Evolutionary conservation across 2,329 filamentous ascomycete species (phyloP).

Genomic region (Aspergillus carbonarius): DNA sequence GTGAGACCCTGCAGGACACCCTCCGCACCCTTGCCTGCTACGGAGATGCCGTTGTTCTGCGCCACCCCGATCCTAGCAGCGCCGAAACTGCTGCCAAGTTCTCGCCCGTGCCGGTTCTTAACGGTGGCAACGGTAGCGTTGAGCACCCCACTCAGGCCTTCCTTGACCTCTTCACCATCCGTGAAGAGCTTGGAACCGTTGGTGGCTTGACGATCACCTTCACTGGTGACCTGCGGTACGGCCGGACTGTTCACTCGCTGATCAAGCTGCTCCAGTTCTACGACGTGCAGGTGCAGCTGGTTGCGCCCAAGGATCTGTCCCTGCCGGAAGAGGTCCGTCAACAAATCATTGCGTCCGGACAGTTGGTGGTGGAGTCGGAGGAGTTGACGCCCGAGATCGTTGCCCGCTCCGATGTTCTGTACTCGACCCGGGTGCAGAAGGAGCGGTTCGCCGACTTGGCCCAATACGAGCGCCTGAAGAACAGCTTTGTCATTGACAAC

Average conservation of each 20-base stretch:
- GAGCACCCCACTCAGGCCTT: slow-evolving; percentile 98
- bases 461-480: slow-evolving; percentile 84
- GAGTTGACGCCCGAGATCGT: slow-evolving; percentile 84
- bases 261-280: slow-evolving; percentile 94
- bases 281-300: slow-evolving; percentile 89
- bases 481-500: slow-evolving; percentile 87
- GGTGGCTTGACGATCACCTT: slow-evolving; percentile 96
- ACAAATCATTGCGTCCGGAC: slow-evolving; percentile 69
- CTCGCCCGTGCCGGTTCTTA: slow-evolving; percentile 89
- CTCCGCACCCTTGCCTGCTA: slow-evolving; percentile 93
- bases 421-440: slow-evolving; percentile 95
- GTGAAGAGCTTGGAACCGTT: slow-evolving; percentile 93
- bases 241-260: slow-evolving; percentile 91
- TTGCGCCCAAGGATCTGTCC: slow-evolving; percentile 74
- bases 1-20: slow-evolving; percentile 89
- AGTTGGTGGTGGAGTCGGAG: slow-evolving; percentile 73
- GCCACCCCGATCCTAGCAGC: slow-evolving; percentile 80
- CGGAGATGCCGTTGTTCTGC: slow-evolving; percentile 90
- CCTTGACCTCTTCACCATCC: slow-evolving; percentile 96
- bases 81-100: slow-evolving; percentile 82
- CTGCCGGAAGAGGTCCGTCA: slow-evolving; percentile 75
- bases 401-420: slow-evolving; percentile 83
- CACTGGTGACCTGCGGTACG: slow-evolving; percentile 87
- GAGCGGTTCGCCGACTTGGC: slow-evolving; percentile 82
- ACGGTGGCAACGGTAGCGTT: slow-evolving; percentile 91